Conservation (phyloP, 2,329 filamentous ascomycete genomes). For the Echinosphaeria canescens region DNA sequence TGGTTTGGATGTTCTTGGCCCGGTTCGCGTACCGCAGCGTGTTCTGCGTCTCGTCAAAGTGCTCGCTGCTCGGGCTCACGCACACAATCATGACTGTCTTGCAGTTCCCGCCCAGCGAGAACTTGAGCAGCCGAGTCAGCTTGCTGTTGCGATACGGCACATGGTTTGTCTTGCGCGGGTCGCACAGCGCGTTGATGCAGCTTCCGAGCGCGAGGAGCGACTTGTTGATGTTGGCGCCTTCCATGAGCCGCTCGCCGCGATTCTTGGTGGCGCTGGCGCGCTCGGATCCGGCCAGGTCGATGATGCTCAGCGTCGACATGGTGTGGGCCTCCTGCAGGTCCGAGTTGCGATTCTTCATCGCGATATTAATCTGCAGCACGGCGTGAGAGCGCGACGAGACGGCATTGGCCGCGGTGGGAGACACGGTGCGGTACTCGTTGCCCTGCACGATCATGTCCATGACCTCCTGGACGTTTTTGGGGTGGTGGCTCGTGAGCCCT, state of each 20-base stretch:
- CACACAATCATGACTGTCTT: conserved; percentile 99
- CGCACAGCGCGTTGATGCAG: conserved; percentile 96
- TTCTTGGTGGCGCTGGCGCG: conserved; percentile 95
- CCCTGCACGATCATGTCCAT: conserved; percentile 98
- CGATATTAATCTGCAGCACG: conserved; percentile 90
- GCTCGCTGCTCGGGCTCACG: conserved; percentile 84
- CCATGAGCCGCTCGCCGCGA: conserved; percentile 69
- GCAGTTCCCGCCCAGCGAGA: conserved; percentile 93
- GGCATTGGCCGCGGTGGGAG: conserved; percentile 89
- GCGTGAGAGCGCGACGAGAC: conserved; percentile 95
- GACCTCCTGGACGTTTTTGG: conserved; percentile 80
- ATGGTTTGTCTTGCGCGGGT: conserved; percentile 76
- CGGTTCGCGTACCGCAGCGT: conserved; percentile 93
- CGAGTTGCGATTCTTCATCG: conserved; percentile 85
- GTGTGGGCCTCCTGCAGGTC: conserved; percentile 87
- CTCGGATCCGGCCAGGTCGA: conserved; percentile 91
- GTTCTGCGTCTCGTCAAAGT: conserved; percentile 97
- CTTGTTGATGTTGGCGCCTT: conserved; percentile 99
- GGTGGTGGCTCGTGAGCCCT: conserved; percentile 78
- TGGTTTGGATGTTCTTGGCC: conserved; percentile 98
- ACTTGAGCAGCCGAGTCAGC: conserved; percentile 84
- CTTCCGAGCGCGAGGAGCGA: conserved; percentile 84
- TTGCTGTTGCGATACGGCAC: conserved; percentile 97
- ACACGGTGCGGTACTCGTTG: conserved; percentile 88
- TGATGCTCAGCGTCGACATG: conserved; percentile 96